Base-by-base conservation (phyloP, 306 rosid genomes). In the Arachis stenosperma region DNA sequence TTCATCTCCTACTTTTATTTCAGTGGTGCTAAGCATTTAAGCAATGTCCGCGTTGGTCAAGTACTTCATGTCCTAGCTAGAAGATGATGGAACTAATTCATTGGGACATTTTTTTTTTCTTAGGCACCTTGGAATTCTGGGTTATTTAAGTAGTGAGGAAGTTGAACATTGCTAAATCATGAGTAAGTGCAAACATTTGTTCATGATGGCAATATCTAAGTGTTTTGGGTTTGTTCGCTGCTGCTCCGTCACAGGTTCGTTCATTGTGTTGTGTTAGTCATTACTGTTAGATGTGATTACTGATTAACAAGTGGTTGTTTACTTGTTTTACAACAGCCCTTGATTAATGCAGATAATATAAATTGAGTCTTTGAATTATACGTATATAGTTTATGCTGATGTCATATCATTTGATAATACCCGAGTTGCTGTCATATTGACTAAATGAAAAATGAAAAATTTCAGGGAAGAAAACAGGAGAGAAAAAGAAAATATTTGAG, bases 91-190 rank as follows among this genome's bases (percentile, higher is more conserved):
- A 42, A 55, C 59, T 63, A 65, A 62, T 56, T 55, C 56, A 29
- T 11, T 67, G 39, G 30, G 36, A 48, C 27, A 0, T 56, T 50
- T 15, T 75, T 70, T 70, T 75, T 22, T 43, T 70, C 70, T 14
- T 58, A 65, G 81, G 81, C 50, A 54, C 60, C 54, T 64, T 69
- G 77, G 65, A 75, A 61, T 69, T 51, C 52, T 8, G 47, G 14
- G 36, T 62, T 13, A 58, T 46, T 27, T 59, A 50, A 61, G 57
- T 61, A 27, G 52, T 13, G 10, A 46, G 8, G 53, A 27, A 30
- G 80, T 48, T 40, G 52, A 58, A 44, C 44, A 50, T 58, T 75
- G 73, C 64, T 60, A n/a, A 52, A 40, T 50, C 65, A 5, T 63
- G 63, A 60, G 63, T 65, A 70, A 42, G 37, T 75, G 54, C 60